Evolutionary conservation across 805 yeast genomes (phyloP).

Genomic region (Yarrowia sp.): DNA sequence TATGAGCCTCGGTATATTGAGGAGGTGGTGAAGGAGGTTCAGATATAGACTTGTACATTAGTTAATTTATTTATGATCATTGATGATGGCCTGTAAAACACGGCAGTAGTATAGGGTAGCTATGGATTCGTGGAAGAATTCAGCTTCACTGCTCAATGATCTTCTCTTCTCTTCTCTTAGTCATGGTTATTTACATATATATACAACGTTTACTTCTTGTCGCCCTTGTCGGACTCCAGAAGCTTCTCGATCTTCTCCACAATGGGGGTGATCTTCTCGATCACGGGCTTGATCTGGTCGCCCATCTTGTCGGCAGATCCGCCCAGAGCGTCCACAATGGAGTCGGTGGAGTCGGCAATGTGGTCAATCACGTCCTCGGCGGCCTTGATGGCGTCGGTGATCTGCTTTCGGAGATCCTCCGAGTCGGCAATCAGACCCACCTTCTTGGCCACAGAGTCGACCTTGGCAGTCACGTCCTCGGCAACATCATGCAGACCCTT

Average conservation of each 20-base stretch:
- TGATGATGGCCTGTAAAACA: no score
- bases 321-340: conserved; percentile 32
- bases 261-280: conserved; percentile 26
- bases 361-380: conserved; percentile 34
- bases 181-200: conserved; percentile 21
- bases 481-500: conserved; percentile 43
- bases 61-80: background rate
- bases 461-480: conserved; percentile 42
- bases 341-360: conserved; percentile 35
- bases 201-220: conserved; percentile 25
- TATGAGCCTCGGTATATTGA: conserved; percentile 30
- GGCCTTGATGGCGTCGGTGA: conserved; percentile 25
- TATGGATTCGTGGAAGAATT: no score
- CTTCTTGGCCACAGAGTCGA: conserved; percentile 41
- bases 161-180: background rate
- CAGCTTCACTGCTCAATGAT: no score
- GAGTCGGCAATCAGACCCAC: conserved; percentile 39
- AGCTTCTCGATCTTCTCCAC: conserved; percentile 29
- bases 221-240: conserved; percentile 26
- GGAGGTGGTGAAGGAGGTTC: conserved; percentile 26
- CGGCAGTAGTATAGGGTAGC: no score
- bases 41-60: background rate
- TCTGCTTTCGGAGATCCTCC: conserved; percentile 11
- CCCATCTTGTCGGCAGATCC: conserved; percentile 8
- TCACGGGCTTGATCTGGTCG: conserved; percentile 23